Evolutionary conservation across 148 eudicot species (phyloP), one percentile per base, ranked within the genome.

Genomic region (Amaranthus palmeri): DNA sequence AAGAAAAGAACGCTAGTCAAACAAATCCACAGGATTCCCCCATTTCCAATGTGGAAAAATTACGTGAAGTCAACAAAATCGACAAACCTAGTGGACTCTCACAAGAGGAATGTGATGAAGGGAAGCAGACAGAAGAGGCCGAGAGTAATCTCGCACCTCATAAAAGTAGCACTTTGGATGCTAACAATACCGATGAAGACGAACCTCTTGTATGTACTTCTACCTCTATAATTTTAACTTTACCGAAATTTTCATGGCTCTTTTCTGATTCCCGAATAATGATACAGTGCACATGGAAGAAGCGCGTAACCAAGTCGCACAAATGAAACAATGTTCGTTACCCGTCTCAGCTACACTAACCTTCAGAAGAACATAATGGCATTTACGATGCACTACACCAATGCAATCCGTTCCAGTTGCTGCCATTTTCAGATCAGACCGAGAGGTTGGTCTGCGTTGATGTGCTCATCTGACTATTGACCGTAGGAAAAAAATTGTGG

Each of bases 241-340:
- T 72, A 18, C 10, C 8, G 41, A 25, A 41, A 59, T 59, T 3
- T 49, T 48, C 55, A 50, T 55, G 50, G 61, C 42, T 49, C 67
- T 51, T 14, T 61, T 47, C 57, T 80, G 36, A 79, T 69, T 68
- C 60, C 59, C 8, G 44, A 45, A 36, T 55, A 8, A 48, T 67
- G 57, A 72, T 79, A 88, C 88, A 91, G 97, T 81, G 87, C 55
- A 66, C 61, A 36, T 91, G 97, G 97, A 84, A 85, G 85, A 82
- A 68, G 65, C 86, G 86, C 64, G 83, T 78, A 51, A 85, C 77
- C 65, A 91, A 87, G 76, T 69, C 79, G 46, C 74, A 57, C 14
- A 68, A 70, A 69, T 68, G 77, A 61, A 85, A 81, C 65, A 77
- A 82, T 72, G 66, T 59, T 79, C 45, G 48, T 54, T 54, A 44